These are phyloP conservation scores for Tylopilus vinaceipallidus DNA, from an alignment of 768 basidiomycete species.

Conservation along the genomic window DNA sequence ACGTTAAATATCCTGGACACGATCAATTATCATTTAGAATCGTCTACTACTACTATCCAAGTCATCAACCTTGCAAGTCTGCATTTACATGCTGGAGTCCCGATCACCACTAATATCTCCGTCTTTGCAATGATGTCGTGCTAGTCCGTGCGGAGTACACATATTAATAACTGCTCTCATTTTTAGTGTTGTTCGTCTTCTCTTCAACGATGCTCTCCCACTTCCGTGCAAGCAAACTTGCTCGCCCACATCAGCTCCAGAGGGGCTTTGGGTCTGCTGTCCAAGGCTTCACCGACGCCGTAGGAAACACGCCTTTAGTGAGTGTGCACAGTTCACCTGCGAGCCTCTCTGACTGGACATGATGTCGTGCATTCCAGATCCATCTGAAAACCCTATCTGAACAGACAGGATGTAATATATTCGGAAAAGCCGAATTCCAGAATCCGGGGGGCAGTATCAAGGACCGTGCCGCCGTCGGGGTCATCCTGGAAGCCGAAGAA, in stretches of 20 bases:
- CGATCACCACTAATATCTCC: too few relatives aligned
- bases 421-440: conserved; percentile 98
- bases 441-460: conserved; percentile 98
- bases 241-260: conserved; percentile 13
- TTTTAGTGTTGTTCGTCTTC: too few relatives aligned
- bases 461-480: conserved; percentile 91
- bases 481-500: conserved; percentile 84
- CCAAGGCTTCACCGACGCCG: conserved; percentile 80
- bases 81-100: too few relatives aligned
- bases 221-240: conserved; percentile 31
- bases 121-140: conserved; percentile 25
- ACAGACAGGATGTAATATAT: conserved; percentile 77
- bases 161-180: too few relatives aligned
- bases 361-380: too few relatives aligned
- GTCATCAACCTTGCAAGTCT: conserved; percentile 3
- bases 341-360: conserved; percentile 8
- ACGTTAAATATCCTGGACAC: conserved; percentile 13
- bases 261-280: conserved; percentile 47
- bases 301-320: conserved; percentile 94
- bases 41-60: conserved; percentile 1
- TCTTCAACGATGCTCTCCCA: conserved; percentile 28
- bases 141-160: too few relatives aligned
- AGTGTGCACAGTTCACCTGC: conserved; percentile 21
- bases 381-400: conserved; percentile 79
- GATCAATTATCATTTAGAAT: conserved; percentile 16